Evolutionary conservation across 1,284 basidiomycete species (phyloP).

Genomic region (Trichosporon inkin): DNA sequence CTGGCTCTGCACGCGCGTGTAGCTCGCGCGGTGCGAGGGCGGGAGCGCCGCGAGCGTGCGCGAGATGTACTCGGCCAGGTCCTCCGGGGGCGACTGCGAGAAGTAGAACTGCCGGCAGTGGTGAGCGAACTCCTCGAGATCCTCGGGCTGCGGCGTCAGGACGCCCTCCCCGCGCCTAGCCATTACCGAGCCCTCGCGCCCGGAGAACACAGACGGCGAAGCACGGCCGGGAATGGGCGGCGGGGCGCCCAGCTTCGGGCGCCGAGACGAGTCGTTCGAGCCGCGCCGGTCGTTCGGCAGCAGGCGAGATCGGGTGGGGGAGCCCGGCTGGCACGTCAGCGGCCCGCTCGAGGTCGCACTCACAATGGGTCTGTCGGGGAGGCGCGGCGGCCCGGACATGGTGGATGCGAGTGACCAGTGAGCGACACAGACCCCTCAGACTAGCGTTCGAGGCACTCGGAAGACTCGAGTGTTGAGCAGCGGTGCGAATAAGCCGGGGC

Average conservation of each 20-base stretch:
- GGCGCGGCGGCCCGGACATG: no score
- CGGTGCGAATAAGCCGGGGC: no score
- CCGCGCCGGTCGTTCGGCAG: background rate
- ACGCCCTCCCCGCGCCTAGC: background rate
- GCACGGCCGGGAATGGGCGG: background rate
- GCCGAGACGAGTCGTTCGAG: background rate
- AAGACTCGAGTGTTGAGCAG: no score
- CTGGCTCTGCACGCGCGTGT: constrained; percentile 41
- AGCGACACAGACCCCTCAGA: no score
- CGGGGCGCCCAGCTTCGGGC: background rate
- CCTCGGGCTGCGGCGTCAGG: constrained; percentile 19
- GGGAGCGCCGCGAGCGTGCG: constrained; percentile 36
- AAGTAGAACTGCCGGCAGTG: constrained; percentile 44
- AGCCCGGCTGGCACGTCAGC: no score
- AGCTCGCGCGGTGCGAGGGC: constrained; percentile 40
- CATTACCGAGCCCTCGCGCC: constrained; percentile 27
- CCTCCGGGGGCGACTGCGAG: constrained; percentile 28
- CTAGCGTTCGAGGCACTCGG: no score
- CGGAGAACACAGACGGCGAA: constrained; percentile 18
- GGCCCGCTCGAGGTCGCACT: no score
- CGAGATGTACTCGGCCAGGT: constrained; percentile 36
- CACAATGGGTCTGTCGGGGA: no score
- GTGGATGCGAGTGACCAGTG: no score
- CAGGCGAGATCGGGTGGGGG: background rate
- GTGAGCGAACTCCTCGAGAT: constrained; percentile 40